Percentiles rank a stretch among this genome's conserved stretches.
phyloP scores from a whole-genome alignment of 202 grass and related monocot genomes.

The Carex arenaria region DNA sequence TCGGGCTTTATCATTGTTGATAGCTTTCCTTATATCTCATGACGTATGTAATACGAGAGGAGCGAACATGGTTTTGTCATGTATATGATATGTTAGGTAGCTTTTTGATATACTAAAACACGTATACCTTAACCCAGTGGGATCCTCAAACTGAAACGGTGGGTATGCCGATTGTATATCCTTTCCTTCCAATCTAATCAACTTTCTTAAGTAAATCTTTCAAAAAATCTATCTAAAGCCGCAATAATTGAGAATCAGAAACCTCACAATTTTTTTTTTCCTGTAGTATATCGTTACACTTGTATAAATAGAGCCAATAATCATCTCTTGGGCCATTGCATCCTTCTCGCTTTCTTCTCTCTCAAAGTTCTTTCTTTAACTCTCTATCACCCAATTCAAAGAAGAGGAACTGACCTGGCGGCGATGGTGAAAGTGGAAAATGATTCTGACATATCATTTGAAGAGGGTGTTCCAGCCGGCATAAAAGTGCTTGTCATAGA shows the following conservation, averaged over 20 bases:
- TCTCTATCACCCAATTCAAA: not conserved
- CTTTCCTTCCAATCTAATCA: not conserved
- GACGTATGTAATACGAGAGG: not conserved
- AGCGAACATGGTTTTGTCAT: not conserved
- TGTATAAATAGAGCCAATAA: not conserved
- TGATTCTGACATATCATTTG: not conserved
- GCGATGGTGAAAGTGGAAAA: not conserved
- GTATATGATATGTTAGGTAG: constrained; percentile 4
- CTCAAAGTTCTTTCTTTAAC: not conserved
- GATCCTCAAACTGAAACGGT: not conserved
- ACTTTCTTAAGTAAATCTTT: constrained; percentile 4
- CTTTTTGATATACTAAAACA: not conserved
- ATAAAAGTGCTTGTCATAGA: constrained; percentile 66
- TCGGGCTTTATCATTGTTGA: not conserved
- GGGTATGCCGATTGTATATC: not conserved
- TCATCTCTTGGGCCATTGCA: not conserved
- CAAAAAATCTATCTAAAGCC: not conserved
- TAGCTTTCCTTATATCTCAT: not conserved
- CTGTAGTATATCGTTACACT: not conserved
- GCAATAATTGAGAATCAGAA: not conserved
- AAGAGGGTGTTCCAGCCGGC: constrained; percentile 29
- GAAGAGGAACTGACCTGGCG: not conserved
- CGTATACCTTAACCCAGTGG: no score
- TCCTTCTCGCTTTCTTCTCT: not conserved
- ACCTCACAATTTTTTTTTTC: not conserved